Evolutionary conservation across 805 yeast genomes (phyloP).

Genomic region (Ogataea sp.): DNA sequence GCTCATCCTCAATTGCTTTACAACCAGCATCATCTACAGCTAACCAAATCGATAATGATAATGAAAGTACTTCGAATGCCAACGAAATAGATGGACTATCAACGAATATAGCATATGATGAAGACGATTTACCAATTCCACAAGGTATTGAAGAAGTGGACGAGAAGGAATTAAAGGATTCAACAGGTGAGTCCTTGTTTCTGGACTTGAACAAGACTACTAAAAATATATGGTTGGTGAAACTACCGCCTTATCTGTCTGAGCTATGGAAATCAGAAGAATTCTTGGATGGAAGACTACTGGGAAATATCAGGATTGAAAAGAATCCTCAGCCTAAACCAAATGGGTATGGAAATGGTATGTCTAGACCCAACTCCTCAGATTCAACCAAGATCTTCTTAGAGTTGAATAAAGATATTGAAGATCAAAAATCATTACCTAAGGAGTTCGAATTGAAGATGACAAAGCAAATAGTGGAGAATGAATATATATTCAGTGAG

Average conservation of each 20-base stretch:
- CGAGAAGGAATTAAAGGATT: slow-evolving; percentile 26
- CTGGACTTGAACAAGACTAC: slow-evolving; percentile 54
- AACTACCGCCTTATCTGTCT: slow-evolving; percentile 81
- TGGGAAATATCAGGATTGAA: slow-evolving; percentile 75
- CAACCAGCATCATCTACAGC: no score
- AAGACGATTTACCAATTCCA: slow-evolving; percentile 25
- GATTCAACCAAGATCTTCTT: slow-evolving; percentile 41
- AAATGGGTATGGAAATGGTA: no score
- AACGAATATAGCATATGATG: slow-evolving; percentile 18
- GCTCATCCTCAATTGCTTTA: no score
- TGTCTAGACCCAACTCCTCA: no score
- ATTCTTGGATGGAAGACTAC: slow-evolving; percentile 58
- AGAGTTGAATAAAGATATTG: slow-evolving; percentile 41
- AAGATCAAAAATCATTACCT: slow-evolving; percentile 55
- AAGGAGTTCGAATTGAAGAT: slow-evolving; percentile 76
- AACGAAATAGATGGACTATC: slow-evolving; percentile 6
- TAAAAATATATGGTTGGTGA: slow-evolving; percentile 86
- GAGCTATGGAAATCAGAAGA: slow-evolving; percentile 68
- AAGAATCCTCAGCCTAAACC: slow-evolving; percentile 22
- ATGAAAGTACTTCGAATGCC: neutral
- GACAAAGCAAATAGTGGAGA: slow-evolving; percentile 71
- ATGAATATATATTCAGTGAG: slow-evolving; percentile 84
- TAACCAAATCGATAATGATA: neutral
- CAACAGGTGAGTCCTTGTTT: slow-evolving; percentile 61
- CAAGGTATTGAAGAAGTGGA: slow-evolving; percentile 27